A percentile compares a stretch with the other conserved stretches of the same genome.
Conservation (phyloP, 495 filamentous ascomycete genomes). For the Penicillium verhagenii region DNA sequence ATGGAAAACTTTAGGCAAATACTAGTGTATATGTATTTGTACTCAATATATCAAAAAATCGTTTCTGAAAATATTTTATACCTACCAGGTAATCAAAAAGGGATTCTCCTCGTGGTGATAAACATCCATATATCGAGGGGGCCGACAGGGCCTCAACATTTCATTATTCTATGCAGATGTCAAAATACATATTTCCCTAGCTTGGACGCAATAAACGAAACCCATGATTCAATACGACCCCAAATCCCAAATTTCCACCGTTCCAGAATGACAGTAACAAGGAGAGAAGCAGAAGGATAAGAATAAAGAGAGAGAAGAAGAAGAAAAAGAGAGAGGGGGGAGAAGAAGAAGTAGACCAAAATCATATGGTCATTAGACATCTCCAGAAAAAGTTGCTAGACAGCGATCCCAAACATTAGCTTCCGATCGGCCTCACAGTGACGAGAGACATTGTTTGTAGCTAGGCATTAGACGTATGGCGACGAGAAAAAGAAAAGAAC, state of each 20-base stretch:
- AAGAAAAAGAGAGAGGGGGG: constrained; percentile 4
- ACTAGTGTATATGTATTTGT: background rate
- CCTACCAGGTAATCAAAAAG: too few species aligned
- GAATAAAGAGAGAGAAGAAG: background rate
- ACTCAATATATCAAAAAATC: too few species aligned
- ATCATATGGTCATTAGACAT: background rate
- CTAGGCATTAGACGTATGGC: background rate
- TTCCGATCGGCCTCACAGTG: background rate
- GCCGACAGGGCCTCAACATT: background rate
- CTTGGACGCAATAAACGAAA: constrained; percentile 9
- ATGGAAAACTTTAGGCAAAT: too few species aligned
- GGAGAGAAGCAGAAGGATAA: constrained; percentile 8
- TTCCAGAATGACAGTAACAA: constrained; percentile 9
- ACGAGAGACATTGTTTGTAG: background rate
- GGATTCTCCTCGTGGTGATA: too few species aligned
- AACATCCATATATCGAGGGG: background rate
- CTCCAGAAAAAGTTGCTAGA: background rate
- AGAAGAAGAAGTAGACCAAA: background rate
- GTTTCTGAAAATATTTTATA: too few species aligned
- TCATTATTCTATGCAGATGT: constrained; percentile 30
- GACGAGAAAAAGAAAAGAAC: background rate
- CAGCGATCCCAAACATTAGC: background rate
- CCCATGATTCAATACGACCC: constrained; percentile 22
- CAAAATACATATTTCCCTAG: constrained; percentile 17
- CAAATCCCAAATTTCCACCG: constrained; percentile 13